phyloP scores from a whole-genome alignment of 1,284 basidiomycete genomes.

The Cutaneotrichosporon sp. region DNA sequence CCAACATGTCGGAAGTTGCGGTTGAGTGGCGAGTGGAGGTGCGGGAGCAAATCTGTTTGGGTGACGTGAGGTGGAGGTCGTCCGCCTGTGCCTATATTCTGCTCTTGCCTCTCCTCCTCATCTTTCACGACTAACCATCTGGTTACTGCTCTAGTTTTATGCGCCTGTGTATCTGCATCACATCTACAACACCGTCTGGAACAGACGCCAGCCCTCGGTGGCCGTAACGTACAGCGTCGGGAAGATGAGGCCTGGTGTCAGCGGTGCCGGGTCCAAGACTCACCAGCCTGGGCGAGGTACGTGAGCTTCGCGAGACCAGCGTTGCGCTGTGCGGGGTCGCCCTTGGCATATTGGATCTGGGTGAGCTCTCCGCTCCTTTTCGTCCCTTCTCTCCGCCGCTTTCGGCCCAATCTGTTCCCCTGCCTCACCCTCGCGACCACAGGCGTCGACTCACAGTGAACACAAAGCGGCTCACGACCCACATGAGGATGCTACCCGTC shows the following conservation, averaged over 20 bases:
- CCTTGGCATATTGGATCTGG: constrained; percentile 31
- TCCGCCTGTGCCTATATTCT: too few species aligned
- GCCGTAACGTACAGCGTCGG: neutral
- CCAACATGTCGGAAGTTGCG: too few species aligned
- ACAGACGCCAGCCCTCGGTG: neutral
- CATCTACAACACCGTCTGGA: too few species aligned
- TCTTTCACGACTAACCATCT: too few species aligned
- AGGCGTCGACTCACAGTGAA: constrained; percentile 42
- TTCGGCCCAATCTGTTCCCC: too few species aligned
- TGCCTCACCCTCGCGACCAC: too few species aligned
- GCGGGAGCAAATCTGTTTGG: neutral
- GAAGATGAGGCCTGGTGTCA: constrained; percentile 17
- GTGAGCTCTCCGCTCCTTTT: neutral
- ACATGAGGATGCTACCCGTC: constrained; percentile 28
- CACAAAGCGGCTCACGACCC: constrained; percentile 33
- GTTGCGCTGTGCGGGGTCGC: constrained; percentile 19
- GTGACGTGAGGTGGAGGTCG: too few species aligned
- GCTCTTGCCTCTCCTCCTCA: too few species aligned
- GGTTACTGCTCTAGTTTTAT: too few species aligned
- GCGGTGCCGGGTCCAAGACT: too few species aligned
- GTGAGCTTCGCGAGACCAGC: constrained; percentile 23
- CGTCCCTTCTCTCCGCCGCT: too few species aligned
- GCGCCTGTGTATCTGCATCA: too few species aligned
- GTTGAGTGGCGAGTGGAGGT: neutral
- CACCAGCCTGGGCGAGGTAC: constrained; percentile 29